Evolutionary conservation across 108 stramenopile species (phyloP).

Genomic region (Cyclotella atomus): DNA sequence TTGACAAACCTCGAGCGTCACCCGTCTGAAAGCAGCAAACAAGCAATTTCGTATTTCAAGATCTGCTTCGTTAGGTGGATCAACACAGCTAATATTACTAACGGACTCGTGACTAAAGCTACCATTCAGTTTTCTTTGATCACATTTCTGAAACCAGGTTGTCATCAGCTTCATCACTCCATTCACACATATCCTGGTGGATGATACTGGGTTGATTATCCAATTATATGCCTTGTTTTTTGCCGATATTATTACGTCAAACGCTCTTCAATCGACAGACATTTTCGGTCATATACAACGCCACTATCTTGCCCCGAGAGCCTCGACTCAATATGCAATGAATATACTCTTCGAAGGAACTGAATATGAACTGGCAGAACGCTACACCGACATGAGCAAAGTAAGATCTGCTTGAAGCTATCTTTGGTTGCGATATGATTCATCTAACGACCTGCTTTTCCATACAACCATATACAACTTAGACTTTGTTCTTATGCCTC

Average conservation of each 20-base stretch:
- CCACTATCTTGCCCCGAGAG: background rate
- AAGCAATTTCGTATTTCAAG: background rate
- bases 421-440: too few species aligned
- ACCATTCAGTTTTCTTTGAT: too few species aligned
- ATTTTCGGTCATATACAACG: background rate
- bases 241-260: background rate
- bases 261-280: background rate
- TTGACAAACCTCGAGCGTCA: background rate
- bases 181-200: background rate
- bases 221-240: background rate
- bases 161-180: background rate
- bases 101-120: too few species aligned
- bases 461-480: background rate
- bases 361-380: background rate
- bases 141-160: too few species aligned
- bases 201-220: background rate
- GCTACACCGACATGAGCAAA: background rate
- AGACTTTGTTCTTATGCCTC: background rate
- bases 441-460: too few species aligned
- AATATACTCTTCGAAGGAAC: background rate
- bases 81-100: slow-evolving; percentile 5
- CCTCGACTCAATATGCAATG: background rate
- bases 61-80: background rate
- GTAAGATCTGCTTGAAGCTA: too few species aligned
- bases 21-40: background rate